Evolutionary conservation across 257 asterid genomes (phyloP), one percentile per base, ranked within the genome.

Genomic region (Capsicum pubescens): DNA sequence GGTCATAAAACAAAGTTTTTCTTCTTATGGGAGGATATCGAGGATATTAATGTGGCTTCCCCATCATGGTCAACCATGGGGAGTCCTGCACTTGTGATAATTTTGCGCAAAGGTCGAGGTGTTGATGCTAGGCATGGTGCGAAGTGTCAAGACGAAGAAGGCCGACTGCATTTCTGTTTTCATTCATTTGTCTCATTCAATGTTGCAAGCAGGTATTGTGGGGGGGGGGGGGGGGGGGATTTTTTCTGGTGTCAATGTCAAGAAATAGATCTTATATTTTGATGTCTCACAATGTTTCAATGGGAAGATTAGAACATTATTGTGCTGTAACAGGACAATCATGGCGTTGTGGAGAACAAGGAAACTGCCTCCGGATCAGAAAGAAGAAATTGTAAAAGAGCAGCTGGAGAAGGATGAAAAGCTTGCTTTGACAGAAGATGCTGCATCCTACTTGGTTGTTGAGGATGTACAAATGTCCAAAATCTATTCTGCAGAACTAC

Each of bases 11-110:
- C 99, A 8, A 89, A 87, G 84, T 93, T 95, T 79, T 95, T 88
- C 92, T 92, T 95, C 90, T 92, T 94, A 3, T 95, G 99, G 99
- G 98, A 95, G 82, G 99, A 95, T 88, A 93, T 95, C 16, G 98
- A 94, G 86, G 97, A 95, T 85, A 91, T 95, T 88, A 97, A 89
- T 59, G 90, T 91, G 84, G 93, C 91, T 61, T 91, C 98, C 3
- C 97, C 98, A 35, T 94, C 98, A 42, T 86, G 95, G 16, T 86
- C 95, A 48, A 86, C 98, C 5, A 92, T 94, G 16, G 97, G 98
- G 60, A 94, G 98, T 87, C 98, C 99, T 6, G 79, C 91, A n/a
- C 91, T 95, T 48, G 92, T 85, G 70, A 92, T 95, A 85, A 89
- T 95, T 80, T 88, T 95, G 91, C 94, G 89, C 87, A 90, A 89